phyloP scores from a whole-genome alignment of 148 eudicot species.

The Rhododendron griersonianum region DNA sequence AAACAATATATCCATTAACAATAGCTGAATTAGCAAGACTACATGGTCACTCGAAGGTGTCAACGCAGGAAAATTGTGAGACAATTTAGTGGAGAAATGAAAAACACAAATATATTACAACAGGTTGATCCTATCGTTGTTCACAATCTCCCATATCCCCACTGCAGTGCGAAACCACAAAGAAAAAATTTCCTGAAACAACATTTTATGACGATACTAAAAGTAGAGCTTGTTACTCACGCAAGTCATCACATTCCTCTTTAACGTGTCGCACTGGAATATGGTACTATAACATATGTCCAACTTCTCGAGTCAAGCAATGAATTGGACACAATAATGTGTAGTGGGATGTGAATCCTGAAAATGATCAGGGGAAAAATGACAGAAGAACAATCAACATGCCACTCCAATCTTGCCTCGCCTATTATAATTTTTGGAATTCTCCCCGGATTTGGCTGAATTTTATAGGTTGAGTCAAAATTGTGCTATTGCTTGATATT shows the following conservation, averaged over 20 bases:
- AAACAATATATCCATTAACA: background rate
- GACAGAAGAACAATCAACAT: background rate
- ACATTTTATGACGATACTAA: background rate
- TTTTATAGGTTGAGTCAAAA: no score
- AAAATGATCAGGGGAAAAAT: background rate
- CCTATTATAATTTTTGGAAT: background rate
- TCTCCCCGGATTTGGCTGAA: background rate
- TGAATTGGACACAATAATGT: background rate
- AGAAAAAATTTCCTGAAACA: background rate
- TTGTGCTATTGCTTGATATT: background rate
- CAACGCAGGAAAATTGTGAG: background rate
- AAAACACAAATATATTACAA: background rate
- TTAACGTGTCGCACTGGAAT: background rate
- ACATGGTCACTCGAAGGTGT: background rate
- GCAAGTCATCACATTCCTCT: background rate
- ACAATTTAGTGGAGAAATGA: background rate
- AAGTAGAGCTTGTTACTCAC: background rate
- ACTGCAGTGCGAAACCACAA: background rate
- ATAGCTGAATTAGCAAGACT: background rate
- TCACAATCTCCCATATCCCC: background rate
- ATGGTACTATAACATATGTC: background rate
- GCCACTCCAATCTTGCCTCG: background rate
- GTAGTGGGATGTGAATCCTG: background rate
- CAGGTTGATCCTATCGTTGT: background rate
- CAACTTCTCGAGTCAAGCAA: background rate